Evolutionary conservation across 169 alveolate species (phyloP), one percentile per base, ranked within the genome.

Genomic region (Eimeria praecox): DNA sequence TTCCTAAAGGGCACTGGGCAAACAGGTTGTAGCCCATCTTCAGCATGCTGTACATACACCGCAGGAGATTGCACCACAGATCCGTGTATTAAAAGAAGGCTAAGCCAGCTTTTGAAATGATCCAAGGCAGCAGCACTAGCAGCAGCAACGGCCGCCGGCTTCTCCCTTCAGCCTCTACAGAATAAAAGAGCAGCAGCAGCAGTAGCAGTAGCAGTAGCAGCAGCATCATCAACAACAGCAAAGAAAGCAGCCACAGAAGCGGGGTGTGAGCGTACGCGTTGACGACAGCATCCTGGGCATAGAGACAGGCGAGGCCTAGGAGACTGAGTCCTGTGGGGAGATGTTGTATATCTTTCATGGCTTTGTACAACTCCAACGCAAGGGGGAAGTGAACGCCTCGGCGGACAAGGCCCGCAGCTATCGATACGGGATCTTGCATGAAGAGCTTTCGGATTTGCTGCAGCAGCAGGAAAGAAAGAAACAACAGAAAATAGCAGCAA

Each of bases 1-100:
- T 80, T 5, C 97, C 98, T 77, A 94, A 62, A 27, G 97, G 97
- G 54, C 95, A 95, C 35, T 91, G 94, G 40, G 96, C 95, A 10
- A 96, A 93, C 6, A 96, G 62, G 62, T 85, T 91, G 59, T 54
- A 94, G 3, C 96, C 96, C 52, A 71, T 88, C n/a, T 93, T 69
- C 56, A 93, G 71, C 88, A 93, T 33, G 59, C 96, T 93, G 86
- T n/a, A 80, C 87, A 83, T 18, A 49, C 44, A 38, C 35, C 49
- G 49, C 73, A 82, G 6, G 6, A 77, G 35, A 38, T 1, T 6
- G 44, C 16, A 77, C n/a, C n/a, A 5, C 62, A 77, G 42, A 40
- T 35, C 5, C 62, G 3, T 35, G 40, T 42, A 56, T 18, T 3
- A 66, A 66, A 24, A 30, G 1, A 66, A 66, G 22, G 78, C 46